Evolutionary conservation across 805 yeast genomes (phyloP), one percentile per base, ranked within the genome.

Genomic region (Jamesozyma lodderae): DNA sequence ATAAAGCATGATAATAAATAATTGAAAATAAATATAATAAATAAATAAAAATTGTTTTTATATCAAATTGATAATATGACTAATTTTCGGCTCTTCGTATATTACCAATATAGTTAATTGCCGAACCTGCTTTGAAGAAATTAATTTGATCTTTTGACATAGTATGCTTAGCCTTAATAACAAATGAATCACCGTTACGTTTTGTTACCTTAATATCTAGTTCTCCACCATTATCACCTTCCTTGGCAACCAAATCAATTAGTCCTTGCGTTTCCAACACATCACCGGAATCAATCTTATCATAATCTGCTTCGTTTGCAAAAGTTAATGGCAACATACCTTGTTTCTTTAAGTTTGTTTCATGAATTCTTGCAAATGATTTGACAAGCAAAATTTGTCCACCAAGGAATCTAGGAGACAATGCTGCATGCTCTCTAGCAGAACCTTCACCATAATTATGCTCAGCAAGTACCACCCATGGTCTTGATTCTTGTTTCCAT

Each of bases 371-470:
- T 25, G 98, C 98, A 67, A 90, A 90, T 8, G 96, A 88, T 65
- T 88, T 90, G 52, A 85, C 94, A 45, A 90, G 68, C 45, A 90
- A 81, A 46, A 87, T 75, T 41, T 79, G 66, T 46, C 98, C 97
- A 43, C 96, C 97, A 32, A 92, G 72, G 69, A 84, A 92, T 64
- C 94, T 75, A 40, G 97, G 98, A 24, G 92, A 85, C 49, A 92
- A 70, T 13, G 97, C 97, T 33, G 98, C 98, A 57, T 90, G 98
- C 63, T 90, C 98, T 74, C 98, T 83, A 23, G 98, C 96, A 35
- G 96, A 88, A 53, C 98, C 98, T 69, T 90, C 98, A 66, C 98
- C 98, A 57, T 90, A 92, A 66, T 90, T 90, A 60, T 92, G 95
- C 63, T 92, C 98, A 38, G 96, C 97, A 47, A 92, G 81, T 32